Evolutionary conservation across 768 basidiomycete species (phyloP).

Genomic region (Mycena alexandri): DNA sequence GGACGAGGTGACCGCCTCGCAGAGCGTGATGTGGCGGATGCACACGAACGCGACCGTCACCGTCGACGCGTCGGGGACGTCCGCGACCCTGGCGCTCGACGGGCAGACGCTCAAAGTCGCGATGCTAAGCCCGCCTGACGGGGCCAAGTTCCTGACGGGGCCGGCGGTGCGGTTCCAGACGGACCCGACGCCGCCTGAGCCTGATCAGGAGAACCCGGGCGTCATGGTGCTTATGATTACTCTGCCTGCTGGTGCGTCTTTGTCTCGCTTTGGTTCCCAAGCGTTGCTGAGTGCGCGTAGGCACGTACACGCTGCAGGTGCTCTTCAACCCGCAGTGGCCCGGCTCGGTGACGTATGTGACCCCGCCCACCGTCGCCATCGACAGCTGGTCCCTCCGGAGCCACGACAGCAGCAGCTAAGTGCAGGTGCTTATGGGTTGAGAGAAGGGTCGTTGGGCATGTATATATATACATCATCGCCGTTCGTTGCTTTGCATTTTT

Average conservation of each 20-base stretch:
- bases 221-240: constrained; percentile 86
- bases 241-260: constrained; percentile 67
- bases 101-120: no score
- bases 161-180: constrained; percentile 67
- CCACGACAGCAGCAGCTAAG: constrained; percentile 60
- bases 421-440: background rate
- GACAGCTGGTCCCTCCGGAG: constrained; percentile 84
- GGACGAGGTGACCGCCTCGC: constrained; percentile 83
- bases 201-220: constrained; percentile 82
- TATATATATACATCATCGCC: background rate
- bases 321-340: constrained; percentile 69
- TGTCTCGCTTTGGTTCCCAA: no score
- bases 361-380: constrained; percentile 78
- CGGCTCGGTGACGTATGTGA: constrained; percentile 61
- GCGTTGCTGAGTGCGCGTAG: background rate
- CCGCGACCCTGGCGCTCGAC: constrained; percentile 72
- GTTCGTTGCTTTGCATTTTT: background rate
- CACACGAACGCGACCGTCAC: constrained; percentile 93
- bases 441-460: background rate
- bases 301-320: constrained; percentile 79
- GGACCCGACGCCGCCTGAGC: constrained; percentile 71
- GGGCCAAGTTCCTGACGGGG: constrained; percentile 71
- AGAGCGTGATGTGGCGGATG: constrained; percentile 88
- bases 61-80: constrained; percentile 57
- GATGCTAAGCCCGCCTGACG: constrained; percentile 39